Conservation (phyloP, 140 eudicot genomes). For the Bidens hawaiensis region DNA sequence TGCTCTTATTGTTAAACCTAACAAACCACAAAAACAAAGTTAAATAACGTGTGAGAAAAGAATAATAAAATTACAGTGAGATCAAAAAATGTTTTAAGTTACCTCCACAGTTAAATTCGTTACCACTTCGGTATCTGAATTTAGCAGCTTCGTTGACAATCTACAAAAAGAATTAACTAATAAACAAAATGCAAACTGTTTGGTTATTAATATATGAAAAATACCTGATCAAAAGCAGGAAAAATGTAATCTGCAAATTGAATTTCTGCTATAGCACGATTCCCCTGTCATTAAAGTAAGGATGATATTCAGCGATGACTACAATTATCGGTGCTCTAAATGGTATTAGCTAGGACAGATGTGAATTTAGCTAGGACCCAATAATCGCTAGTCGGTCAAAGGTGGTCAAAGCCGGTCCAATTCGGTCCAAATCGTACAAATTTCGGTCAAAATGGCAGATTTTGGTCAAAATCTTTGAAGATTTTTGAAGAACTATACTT, state of each 20-base stretch:
- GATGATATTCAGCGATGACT: neutral
- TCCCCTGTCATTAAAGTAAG: slow-evolving; percentile 5
- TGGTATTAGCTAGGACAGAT: no score
- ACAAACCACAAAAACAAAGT: slow-evolving; percentile 2
- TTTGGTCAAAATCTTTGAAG: no score
- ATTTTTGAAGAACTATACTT: no score
- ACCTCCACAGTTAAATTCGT: slow-evolving; percentile 99
- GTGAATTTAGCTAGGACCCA: no score
- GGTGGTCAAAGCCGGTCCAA: no score
- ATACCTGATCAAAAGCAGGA: slow-evolving; percentile 58
- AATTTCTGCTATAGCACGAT: slow-evolving; percentile 3
- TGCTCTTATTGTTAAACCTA: slow-evolving; percentile 90
- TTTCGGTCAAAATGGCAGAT: no score
- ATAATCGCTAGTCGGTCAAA: no score
- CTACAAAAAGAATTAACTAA: slow-evolving; percentile 29
- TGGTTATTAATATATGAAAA: neutral
- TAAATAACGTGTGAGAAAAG: neutral
- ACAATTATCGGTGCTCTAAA: no score
- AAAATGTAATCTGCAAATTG: no score
- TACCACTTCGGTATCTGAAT: slow-evolving; percentile 94
- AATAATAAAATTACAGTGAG: neutral
- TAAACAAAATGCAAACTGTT: slow-evolving; percentile 1
- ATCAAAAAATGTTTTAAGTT: neutral
- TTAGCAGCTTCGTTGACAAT: slow-evolving; percentile 98
- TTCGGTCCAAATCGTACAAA: no score